Conservation (phyloP, 1,139 yeast genomes). For the Kodamaea arcana region DNA sequence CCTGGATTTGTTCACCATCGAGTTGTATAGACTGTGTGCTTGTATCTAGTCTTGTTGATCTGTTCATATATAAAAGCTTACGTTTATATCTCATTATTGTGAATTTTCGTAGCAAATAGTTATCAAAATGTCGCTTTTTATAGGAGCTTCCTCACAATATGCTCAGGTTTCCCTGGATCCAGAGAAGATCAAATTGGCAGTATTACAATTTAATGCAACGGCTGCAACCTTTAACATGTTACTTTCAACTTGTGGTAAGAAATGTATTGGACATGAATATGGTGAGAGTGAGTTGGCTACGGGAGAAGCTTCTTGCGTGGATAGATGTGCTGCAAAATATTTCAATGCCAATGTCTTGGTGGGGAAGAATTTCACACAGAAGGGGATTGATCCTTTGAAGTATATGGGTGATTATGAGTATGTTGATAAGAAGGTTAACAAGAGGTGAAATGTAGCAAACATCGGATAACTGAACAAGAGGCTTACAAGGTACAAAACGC, state of each 20-base stretch:
- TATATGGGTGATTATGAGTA: constrained; percentile 40
- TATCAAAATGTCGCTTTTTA: constrained; percentile 61
- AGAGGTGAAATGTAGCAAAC: no score
- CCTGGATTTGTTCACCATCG: no score
- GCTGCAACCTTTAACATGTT: constrained; percentile 61
- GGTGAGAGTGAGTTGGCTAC: constrained; percentile 78
- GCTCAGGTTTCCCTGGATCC: constrained; percentile 51
- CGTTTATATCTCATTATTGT: no score
- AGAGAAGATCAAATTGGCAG: constrained; percentile 66
- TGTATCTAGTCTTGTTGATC: no score
- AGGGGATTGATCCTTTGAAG: constrained; percentile 27
- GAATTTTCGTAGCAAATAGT: no score
- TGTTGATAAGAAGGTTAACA: constrained; percentile 14
- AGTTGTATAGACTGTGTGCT: no score
- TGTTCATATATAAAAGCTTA: no score
- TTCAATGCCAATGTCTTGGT: constrained; percentile 60
- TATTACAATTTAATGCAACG: constrained; percentile 72
- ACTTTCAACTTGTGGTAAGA: constrained; percentile 53
- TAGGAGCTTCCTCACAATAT: constrained; percentile 45
- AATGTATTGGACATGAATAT: constrained; percentile 71
- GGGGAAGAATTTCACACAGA: constrained; percentile 43
- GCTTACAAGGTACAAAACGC: no score
- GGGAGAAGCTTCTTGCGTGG: constrained; percentile 73
- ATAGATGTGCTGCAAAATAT: constrained; percentile 74
- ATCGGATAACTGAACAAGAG: no score